A percentile compares a stretch with the other conserved stretches of the same genome.
phyloP scores from a whole-genome alignment of 768 basidiomycete species.

The Vishniacozyma victoriae region DNA sequence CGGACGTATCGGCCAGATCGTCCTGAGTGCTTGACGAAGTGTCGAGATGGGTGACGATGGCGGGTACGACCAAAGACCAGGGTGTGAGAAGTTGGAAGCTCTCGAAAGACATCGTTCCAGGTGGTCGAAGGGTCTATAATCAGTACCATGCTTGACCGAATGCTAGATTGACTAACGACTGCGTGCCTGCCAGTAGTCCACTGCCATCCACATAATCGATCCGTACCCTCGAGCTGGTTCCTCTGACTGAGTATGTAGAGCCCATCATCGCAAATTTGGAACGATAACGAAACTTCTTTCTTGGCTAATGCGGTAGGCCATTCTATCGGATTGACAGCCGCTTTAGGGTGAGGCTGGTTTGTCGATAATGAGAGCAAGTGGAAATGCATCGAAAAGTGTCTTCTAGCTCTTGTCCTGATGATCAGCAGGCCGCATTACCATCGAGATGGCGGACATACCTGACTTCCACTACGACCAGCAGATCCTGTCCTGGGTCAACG shows the following conservation, averaged over 20 bases:
- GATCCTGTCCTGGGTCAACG: constrained; percentile 43
- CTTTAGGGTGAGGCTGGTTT: constrained; percentile 36
- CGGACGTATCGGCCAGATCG: constrained; percentile 21
- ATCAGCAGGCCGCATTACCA: background rate
- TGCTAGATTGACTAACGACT: constrained; percentile 27
- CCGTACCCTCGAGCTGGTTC: constrained; percentile 4
- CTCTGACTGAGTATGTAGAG: constrained; percentile 28
- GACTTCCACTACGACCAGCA: constrained; percentile 37
- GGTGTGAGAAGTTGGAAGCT: constrained; percentile 33
- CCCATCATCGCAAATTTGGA: constrained; percentile 40
- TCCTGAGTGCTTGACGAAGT: constrained; percentile 16
- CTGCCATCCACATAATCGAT: constrained; percentile 37
- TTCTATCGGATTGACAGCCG: constrained; percentile 14
- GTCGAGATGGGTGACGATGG: constrained; percentile 29
- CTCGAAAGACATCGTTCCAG: constrained; percentile 30
- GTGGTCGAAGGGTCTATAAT: constrained; percentile 24
- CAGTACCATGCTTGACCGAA: too few relatives aligned
- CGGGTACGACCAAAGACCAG: constrained; percentile 30
- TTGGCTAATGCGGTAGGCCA: constrained; percentile 14
- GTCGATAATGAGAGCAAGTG: constrained; percentile 38
- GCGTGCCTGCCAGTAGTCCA: constrained; percentile 37
- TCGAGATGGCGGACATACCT: constrained; percentile 20
- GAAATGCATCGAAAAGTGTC: constrained; percentile 19
- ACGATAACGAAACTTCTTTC: constrained; percentile 13
- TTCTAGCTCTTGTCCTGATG: background rate